A percentile compares a stretch with the other conserved stretches of the same genome.
Evolutionary conservation across 768 basidiomycete species (phyloP).

Genomic region (Russula compacta): DNA sequence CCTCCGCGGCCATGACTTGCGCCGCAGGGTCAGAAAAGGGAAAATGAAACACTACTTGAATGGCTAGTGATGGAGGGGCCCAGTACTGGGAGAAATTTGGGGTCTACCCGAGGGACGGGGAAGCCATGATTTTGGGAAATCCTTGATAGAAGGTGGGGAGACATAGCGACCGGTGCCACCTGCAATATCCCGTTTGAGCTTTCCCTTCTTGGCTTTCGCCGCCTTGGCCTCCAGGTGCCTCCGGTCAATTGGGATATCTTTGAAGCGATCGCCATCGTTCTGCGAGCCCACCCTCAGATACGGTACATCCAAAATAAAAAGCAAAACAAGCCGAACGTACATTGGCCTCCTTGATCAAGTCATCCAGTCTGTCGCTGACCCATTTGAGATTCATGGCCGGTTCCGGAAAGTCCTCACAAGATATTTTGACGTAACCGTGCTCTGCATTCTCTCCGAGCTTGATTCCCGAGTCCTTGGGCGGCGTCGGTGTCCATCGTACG

Average conservation of each 20-base stretch:
- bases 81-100: background rate
- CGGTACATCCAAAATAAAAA: background rate
- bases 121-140: conserved; percentile 21
- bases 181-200: conserved; percentile 25
- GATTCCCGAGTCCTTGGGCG: conserved; percentile 62
- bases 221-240: conserved; percentile 69
- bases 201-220: conserved; percentile 65
- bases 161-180: conserved; percentile 16
- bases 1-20: background rate
- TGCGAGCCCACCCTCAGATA: conserved; percentile 19
- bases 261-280: conserved; percentile 39
- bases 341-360: conserved; percentile 72
- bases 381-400: conserved; percentile 89
- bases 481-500: conserved; percentile 70
- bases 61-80: background rate
- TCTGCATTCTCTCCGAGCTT: conserved; percentile 36
- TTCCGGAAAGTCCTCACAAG: conserved; percentile 79
- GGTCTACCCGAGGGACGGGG: conserved; percentile 21
- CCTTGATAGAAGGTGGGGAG: conserved; percentile 19
- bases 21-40: background rate
- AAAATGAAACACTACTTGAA: background rate
- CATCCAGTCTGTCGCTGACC: conserved; percentile 80
- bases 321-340: conserved; percentile 39
- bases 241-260: conserved; percentile 68
- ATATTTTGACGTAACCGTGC: conserved; percentile 84